These are phyloP conservation scores for Tricholoma bakamatsutake DNA, from an alignment of 768 basidiomycete species.

Conservation along the genomic window DNA sequence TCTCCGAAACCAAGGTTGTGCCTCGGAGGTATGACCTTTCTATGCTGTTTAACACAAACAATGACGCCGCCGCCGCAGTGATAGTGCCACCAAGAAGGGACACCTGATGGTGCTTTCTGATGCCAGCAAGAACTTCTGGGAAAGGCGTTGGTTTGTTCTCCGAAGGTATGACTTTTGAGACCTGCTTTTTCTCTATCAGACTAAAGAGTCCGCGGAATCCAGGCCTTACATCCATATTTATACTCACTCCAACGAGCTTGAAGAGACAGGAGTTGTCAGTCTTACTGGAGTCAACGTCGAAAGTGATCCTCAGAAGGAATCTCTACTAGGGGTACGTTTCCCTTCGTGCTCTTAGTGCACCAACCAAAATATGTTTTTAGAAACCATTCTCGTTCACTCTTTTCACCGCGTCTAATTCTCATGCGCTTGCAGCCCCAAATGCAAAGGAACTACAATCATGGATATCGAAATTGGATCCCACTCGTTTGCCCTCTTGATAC, in stretches of 20 bases:
- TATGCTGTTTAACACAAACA: background rate
- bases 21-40: slow-evolving; percentile 51
- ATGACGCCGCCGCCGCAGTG: slow-evolving; percentile 37
- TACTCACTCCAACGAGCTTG: slow-evolving; percentile 74
- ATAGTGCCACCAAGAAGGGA: slow-evolving; percentile 81
- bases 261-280: slow-evolving; percentile 80
- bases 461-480: slow-evolving; percentile 82
- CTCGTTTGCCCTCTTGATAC: slow-evolving; percentile 40
- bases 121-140: slow-evolving; percentile 78
- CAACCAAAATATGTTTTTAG: slow-evolving; percentile 29
- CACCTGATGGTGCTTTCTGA: slow-evolving; percentile 75
- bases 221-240: slow-evolving; percentile 93
- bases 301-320: slow-evolving; percentile 81
- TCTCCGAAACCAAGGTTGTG: slow-evolving; percentile 67
- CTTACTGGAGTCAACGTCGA: slow-evolving; percentile 82
- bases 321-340: slow-evolving; percentile 72
- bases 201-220: slow-evolving; percentile 1
- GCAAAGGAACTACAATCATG: slow-evolving; percentile 81
- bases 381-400: slow-evolving; percentile 85
- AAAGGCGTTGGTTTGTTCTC: slow-evolving; percentile 80
- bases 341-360: slow-evolving; percentile 1
- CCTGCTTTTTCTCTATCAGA: background rate
- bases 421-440: slow-evolving; percentile 79
- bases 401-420: slow-evolving; percentile 88
- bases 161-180: slow-evolving; percentile 51